These are phyloP conservation scores for Dryas integrifolia DNA, from an alignment of 331 rosid genomes.

Conservation along the genomic window DNA sequence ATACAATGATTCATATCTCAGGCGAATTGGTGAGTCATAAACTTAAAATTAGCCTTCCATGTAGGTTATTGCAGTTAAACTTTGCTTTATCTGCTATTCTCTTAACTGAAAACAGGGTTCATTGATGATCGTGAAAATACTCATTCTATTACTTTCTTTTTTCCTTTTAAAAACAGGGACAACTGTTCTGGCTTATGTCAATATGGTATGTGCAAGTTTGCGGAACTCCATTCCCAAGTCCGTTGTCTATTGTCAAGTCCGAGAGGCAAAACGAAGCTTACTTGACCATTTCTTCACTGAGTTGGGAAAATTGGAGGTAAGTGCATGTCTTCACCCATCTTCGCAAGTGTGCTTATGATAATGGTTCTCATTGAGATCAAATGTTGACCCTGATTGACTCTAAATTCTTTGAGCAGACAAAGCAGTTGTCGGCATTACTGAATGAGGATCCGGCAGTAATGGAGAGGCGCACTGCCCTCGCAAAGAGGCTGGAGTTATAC, in stretches of 20 bases:
- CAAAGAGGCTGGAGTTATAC: slow-evolving; percentile 86
- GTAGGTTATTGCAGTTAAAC: background rate
- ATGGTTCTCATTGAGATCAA: background rate
- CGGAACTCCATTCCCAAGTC: slow-evolving; percentile 88
- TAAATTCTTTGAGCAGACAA: slow-evolving; percentile 45
- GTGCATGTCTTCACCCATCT: background rate
- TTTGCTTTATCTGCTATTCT: background rate
- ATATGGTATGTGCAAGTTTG: slow-evolving; percentile 71
- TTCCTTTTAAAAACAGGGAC: slow-evolving; percentile 46
- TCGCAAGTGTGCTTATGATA: background rate
- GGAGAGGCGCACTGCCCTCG: slow-evolving; percentile 74
- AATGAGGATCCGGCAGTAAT: slow-evolving; percentile 93
- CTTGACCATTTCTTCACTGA: slow-evolving; percentile 82
- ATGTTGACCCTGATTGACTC: background rate
- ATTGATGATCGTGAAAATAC: background rate
- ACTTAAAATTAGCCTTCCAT: background rate
- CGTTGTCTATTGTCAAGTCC: slow-evolving; percentile 81
- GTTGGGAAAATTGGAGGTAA: slow-evolving; percentile 79
- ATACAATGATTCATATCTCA: slow-evolving; percentile 83
- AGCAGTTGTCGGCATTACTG: slow-evolving; percentile 67
- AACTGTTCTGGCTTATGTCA: slow-evolving; percentile 75
- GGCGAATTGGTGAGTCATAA: slow-evolving; percentile 68
- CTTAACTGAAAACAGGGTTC: background rate
- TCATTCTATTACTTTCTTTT: background rate
- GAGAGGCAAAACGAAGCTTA: slow-evolving; percentile 83